Conservation (phyloP, 768 basidiomycete species). For the Fomitopsis serialis region DNA sequence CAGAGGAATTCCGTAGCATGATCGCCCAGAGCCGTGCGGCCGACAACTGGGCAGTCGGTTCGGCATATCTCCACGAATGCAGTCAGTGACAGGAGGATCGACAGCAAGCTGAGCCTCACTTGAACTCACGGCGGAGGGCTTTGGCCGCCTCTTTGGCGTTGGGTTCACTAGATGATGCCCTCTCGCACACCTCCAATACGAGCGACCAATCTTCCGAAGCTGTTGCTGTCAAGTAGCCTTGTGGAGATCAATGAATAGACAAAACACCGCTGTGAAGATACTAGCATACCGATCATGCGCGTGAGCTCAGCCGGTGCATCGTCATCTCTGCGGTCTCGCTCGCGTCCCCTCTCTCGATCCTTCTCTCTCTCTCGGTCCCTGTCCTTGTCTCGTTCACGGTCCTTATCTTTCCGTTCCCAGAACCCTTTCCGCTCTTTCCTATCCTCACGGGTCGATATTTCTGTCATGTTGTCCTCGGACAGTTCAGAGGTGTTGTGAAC, state of each 20-base stretch:
- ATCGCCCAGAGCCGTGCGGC: slow-evolving; percentile 89
- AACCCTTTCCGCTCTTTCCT: slow-evolving; percentile 38
- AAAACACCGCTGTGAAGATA: too few species aligned
- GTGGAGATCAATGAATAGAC: background rate
- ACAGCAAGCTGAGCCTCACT: slow-evolving; percentile 37
- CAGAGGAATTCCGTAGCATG: slow-evolving; percentile 78
- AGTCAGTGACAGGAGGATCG: background rate
- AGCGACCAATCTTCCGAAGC: slow-evolving; percentile 79
- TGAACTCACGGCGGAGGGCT: slow-evolving; percentile 82
- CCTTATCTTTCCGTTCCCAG: slow-evolving; percentile 37
- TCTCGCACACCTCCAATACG: slow-evolving; percentile 82
- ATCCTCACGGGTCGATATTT: slow-evolving; percentile 26
- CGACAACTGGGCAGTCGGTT: slow-evolving; percentile 68
- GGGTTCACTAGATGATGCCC: slow-evolving; percentile 64
- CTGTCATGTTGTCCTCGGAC: slow-evolving; percentile 26
- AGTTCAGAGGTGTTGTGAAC: slow-evolving; percentile 19
- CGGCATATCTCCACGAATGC: slow-evolving; percentile 51
- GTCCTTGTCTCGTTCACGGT: slow-evolving; percentile 32
- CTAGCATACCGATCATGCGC: slow-evolving; percentile 59
- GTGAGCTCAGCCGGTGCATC: slow-evolving; percentile 50
- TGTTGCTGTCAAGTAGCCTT: slow-evolving; percentile 72
- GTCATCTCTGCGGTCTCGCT: slow-evolving; percentile 36
- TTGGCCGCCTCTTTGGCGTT: slow-evolving; percentile 82
- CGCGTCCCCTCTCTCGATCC: slow-evolving; percentile 31
- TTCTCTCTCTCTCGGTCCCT: slow-evolving; percentile 27